Base-by-base conservation (phyloP, 805 yeast species). In the Metschnikowia reukaufii region DNA sequence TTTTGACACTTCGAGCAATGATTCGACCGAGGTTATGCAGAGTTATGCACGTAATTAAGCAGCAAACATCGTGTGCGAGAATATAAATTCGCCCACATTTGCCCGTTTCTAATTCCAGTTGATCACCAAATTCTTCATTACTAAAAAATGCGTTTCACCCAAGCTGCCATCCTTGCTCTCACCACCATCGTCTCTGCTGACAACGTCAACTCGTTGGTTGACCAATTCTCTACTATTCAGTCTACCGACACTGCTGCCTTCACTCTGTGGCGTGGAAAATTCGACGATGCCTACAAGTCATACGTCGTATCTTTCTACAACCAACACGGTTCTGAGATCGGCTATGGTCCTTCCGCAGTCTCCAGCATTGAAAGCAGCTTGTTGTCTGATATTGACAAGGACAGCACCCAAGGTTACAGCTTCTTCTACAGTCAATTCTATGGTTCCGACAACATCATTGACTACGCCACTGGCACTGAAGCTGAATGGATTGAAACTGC, bases 251-350 rank as follows among this genome's bases (percentile, higher is more conserved):
- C 44, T 13, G 43, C 44, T 10, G 50, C 36, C 9, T 39, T 34
- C 41, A 19, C 36, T 2, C 31, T 16, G 36, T 47, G 49, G 45
- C 31, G 25, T 20, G 19, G 32, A 10, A 27, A 32, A n/a, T 43
- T 36, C n/a, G 47, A 29, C 8, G 42, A 43, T 2, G 32, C 42
- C n/a, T 43, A 43, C 42, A 36, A 43, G 42, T 23, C 42, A 7
- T 38, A 34, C 42, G 34, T 33, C n/a, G 21, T 20, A 9, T 21
- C 27, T 21, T 36, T 21, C 34, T 20, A 7, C 10, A 17, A 20
- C 13, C 17, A 31, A 6, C 17, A 36, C 21, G 41, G 41, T 10
- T 8, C 41, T 16, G 23, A n/a, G 2, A 27, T 35, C 15, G 40
- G 37, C 8, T 35, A 23, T 17, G 27, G 27, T n/a, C 13, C 42